Percentiles rank a stretch among this genome's conserved stretches.
These are phyloP conservation scores for Pichia occidentalis DNA, from an alignment of 805 yeast species.

Conservation along the genomic window DNA sequence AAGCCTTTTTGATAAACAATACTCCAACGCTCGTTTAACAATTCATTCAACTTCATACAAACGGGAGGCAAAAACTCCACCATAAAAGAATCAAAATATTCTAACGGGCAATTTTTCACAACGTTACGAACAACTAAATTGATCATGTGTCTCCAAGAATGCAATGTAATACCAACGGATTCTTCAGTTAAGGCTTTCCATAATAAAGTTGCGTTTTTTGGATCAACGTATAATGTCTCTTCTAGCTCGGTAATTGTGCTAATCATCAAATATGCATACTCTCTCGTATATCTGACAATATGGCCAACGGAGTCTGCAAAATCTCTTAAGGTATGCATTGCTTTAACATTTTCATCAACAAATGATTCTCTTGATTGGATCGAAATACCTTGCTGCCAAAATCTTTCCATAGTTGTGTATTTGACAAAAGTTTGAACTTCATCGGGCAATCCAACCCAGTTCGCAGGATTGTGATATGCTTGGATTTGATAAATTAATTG, in stretches of 20 bases:
- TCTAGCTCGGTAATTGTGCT: constrained; percentile 88
- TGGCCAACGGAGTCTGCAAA: constrained; percentile 98
- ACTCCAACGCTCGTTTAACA: constrained; percentile 75
- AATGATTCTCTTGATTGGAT: constrained; percentile 91
- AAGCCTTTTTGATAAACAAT: constrained; percentile 52
- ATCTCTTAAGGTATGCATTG: constrained; percentile 88
- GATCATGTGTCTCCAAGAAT: constrained; percentile 96
- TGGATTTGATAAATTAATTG: constrained; percentile 86
- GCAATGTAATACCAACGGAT: constrained; percentile 80
- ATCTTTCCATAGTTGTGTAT: constrained; percentile 83
- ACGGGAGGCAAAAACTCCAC: constrained; percentile 71
- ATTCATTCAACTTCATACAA: constrained; percentile 61
- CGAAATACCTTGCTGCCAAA: constrained; percentile 98
- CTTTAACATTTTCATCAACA: constrained; percentile 88
- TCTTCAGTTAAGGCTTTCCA: constrained; percentile 88
- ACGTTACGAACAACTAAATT: constrained; percentile 83
- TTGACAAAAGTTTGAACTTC: constrained; percentile 91
- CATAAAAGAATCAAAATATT: constrained; percentile 63
- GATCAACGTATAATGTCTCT: constrained; percentile 80
- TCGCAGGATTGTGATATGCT: constrained; percentile 88
- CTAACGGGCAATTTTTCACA: constrained; percentile 80
- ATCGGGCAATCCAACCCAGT: constrained; percentile 81
- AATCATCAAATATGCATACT: constrained; percentile 85
- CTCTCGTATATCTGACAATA: constrained; percentile 89
- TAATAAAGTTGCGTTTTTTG: constrained; percentile 65